Evolutionary conservation across 2,329 filamentous ascomycete species (phyloP), one percentile per base, ranked within the genome.

Genomic region (Fusarium haematococcum): DNA sequence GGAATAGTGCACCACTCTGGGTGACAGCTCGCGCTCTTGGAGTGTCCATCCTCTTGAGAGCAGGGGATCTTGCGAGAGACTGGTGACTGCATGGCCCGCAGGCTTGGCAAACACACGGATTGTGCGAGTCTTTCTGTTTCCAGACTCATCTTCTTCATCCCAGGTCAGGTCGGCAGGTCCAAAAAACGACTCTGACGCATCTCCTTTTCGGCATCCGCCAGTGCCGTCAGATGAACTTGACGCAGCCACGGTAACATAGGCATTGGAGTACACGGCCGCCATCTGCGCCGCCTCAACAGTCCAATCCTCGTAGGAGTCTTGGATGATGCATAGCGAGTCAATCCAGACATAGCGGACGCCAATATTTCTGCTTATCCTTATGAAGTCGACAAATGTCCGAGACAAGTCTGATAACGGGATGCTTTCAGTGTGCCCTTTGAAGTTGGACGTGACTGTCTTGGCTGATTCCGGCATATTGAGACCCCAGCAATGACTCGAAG

Each of bases 261-360:
- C 57, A 13, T 68, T 71, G 6, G 68, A 45, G 27, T 71, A 71
- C 5, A 71, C 58, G 5, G 57, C 41, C 4, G 62, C 69, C 69
- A 68, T 71, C 27, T 35, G 32, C 5, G 68, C 35, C 6, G 69
- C 63, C 23, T 71, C 69, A 1, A 23, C 10, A 5, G 35, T 23
- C 69, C 68, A 71, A 13, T 71, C 69, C 5, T 59, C 25, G 1
- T 27, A 45, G 2, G 69, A 66, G 7, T 71, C 68, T 5, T 71
- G 68, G 2, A 71, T 14, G 27, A 71, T 71, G 18, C 69, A 71
- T 1, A 71, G 25, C 0, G 63, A 59, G 18, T 71, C 69, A 3
- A 71, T 71, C 69, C 69, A 71, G 5, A 71, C 6, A 13, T 71
- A 71, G 0, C 65, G 32, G 0, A 71, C 35, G 0, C 30, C 68